Percentiles rank a stretch among this genome's conserved stretches.
These are phyloP conservation scores for Eurotiales sp. DNA, from an alignment of 2,329 filamentous ascomycete species.

Conservation along the genomic window DNA sequence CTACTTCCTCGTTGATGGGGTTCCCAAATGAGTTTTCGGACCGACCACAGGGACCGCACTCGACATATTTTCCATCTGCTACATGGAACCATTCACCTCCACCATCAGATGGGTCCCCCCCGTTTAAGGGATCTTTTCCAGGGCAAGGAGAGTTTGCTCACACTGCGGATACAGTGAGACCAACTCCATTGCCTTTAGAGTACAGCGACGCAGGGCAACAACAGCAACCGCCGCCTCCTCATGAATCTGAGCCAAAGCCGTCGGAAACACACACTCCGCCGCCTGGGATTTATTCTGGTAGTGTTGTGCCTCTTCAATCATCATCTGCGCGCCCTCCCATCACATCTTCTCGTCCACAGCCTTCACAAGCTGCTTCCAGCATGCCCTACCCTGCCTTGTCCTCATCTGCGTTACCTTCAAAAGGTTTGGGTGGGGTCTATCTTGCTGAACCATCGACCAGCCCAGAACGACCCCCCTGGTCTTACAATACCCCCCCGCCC, in stretches of 20 bases:
- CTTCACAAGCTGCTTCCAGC: neutral
- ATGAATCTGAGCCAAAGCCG: neutral
- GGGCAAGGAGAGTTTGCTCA: constrained; percentile 2
- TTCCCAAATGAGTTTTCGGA: neutral
- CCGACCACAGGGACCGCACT: neutral
- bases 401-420: neutral
- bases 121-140: neutral
- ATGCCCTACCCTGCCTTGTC: neutral
- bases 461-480: neutral
- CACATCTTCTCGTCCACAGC: neutral
- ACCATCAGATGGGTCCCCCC: neutral
- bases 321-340: neutral
- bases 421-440: neutral
- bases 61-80: constrained; percentile 1
- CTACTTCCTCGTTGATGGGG: neutral
- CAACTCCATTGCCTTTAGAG: neutral
- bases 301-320: neutral
- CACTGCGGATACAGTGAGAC: neutral
- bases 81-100: neutral
- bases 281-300: neutral
- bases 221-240: neutral
- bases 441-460: neutral
- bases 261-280: neutral
- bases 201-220: neutral
- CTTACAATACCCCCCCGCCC: neutral